These are phyloP conservation scores for Blastobotrys elegans DNA, from an alignment of 1,139 yeast genomes.

Conservation along the genomic window DNA sequence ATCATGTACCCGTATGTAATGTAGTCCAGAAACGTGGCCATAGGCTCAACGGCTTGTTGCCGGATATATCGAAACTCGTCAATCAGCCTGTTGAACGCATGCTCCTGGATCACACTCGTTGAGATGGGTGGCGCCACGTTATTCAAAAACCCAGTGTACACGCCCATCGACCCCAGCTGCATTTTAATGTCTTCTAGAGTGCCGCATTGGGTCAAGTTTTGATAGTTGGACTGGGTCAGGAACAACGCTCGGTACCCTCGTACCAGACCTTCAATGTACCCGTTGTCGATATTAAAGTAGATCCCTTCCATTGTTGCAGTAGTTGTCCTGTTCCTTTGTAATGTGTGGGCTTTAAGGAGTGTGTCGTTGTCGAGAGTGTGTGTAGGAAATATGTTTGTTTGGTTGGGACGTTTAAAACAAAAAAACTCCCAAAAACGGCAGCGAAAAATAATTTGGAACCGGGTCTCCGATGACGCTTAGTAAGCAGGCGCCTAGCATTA, in stretches of 20 bases:
- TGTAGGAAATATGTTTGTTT: neutral
- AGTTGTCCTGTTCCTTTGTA: neutral
- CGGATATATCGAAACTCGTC: constrained; percentile 82
- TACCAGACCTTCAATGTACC: constrained; percentile 89
- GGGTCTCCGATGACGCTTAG: no score
- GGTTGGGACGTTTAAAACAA: no score
- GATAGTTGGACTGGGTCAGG: constrained; percentile 69
- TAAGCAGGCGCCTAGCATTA: no score
- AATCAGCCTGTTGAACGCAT: constrained; percentile 67
- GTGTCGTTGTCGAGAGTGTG: neutral
- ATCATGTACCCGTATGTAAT: constrained; percentile 97
- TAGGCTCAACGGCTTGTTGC: constrained; percentile 75
- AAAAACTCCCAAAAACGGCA: no score
- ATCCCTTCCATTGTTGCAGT: constrained; percentile 68
- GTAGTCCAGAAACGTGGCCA: constrained; percentile 79
- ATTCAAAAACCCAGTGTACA: constrained; percentile 85
- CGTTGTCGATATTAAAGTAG: constrained; percentile 79
- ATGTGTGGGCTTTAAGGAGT: neutral
- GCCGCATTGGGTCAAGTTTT: constrained; percentile 93
- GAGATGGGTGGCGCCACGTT: constrained; percentile 77
- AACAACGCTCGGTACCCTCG: constrained; percentile 91
- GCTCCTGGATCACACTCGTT: constrained; percentile 77
- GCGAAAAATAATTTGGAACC: no score
- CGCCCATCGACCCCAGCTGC: constrained; percentile 83
- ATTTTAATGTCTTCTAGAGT: constrained; percentile 87